phyloP scores from a whole-genome alignment of 129 eudicot genomes.

The Flaveria sonorensis region DNA sequence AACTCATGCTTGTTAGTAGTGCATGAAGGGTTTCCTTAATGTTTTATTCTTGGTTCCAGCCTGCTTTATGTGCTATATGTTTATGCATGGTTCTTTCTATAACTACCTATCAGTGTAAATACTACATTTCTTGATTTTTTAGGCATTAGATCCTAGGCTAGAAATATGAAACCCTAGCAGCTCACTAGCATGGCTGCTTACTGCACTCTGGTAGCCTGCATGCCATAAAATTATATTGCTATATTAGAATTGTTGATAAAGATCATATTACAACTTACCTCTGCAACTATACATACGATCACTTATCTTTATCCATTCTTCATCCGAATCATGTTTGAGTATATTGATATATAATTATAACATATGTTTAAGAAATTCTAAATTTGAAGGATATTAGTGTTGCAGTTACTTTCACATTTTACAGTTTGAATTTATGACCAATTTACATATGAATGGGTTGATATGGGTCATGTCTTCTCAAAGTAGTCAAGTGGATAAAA shows the following conservation, averaged over 20 bases:
- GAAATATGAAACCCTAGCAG: not conserved
- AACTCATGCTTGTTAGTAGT: no score
- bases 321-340: not conserved
- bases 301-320: not conserved
- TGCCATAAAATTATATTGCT: not conserved
- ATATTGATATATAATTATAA: not conserved
- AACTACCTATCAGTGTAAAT: not conserved
- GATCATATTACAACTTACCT: not conserved
- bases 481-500: not conserved
- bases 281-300: not conserved
- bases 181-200: not conserved
- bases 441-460: not conserved
- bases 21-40: not conserved
- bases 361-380: not conserved
- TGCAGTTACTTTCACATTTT: not conserved
- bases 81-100: slow-evolving; percentile 11
- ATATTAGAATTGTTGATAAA: not conserved
- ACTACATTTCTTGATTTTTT: not conserved
- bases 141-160: slow-evolving; percentile 3
- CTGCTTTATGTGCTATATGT: not conserved
- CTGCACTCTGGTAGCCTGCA: not conserved
- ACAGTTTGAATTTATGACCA: not conserved
- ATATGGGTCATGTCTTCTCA: not conserved
- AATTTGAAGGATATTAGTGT: not conserved
- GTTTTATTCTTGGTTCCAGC: not conserved